Base-by-base conservation (phyloP, 129 eudicot species). In the Erigeron canadensis region DNA sequence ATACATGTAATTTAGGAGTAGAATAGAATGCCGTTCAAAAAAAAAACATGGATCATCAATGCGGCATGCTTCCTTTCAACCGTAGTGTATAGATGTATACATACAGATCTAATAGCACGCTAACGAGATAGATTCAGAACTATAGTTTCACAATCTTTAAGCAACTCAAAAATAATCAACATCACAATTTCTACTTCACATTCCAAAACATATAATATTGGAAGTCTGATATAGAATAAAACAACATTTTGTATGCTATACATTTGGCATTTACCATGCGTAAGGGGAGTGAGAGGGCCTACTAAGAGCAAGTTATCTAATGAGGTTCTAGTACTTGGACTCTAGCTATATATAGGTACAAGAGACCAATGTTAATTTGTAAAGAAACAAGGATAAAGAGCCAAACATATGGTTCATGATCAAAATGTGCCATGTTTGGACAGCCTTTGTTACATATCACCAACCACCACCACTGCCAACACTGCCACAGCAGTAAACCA, bases 281-380 rank as follows among this genome's bases (percentile, higher is more conserved):
- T 43, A 45, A 64, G 53, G 60, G 48, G 59, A 16, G 56, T 48
- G 1, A 16, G 12, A 1, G 72, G 38, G 39, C 44, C 51, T 44
- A 44, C 57, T 42, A 59, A 16, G 42, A 64, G 37, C 67, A 40
- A 22, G 28, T 28, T 46, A 76, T 38, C 63, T 66, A 48, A 58
- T 48, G 54, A 1, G 43, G 28, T 70, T 70, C 80, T 66, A 56
- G 80, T 77, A 60, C 40, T 69, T 43, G 63, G 48, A 77, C n/a
- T 69, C 71, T 77, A 48, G 81, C 58, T 51, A 51, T 28, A 65
- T 75, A 77, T n/a, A 51, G 34, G 55, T 34, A 77, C 22, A 50
- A 40, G 76, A 70, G 71, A 70, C 22, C 15, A 62, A 18, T 17
- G 21, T 37, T 12, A 47, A 47, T 45, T 11, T 60, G 61, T 17